Conservation (phyloP, 2,329 filamentous ascomycete species). For the Beauveria asiatica region DNA sequence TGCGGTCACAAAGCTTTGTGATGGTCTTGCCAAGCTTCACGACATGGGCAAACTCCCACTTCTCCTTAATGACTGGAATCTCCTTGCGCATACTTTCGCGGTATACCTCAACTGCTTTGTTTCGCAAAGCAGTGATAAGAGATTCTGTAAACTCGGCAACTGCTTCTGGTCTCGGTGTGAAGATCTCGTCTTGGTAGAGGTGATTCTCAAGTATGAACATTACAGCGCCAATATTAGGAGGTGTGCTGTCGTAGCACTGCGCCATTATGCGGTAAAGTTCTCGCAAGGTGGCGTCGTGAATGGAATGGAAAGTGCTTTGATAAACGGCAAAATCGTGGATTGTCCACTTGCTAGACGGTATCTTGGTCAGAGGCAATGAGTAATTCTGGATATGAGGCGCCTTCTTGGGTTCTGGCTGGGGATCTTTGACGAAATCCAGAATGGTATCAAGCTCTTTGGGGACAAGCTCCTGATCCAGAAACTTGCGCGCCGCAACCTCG, state of each 20-base stretch:
- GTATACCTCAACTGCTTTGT: constrained; percentile 73
- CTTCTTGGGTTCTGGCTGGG: constrained; percentile 58
- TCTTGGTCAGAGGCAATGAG: constrained; percentile 42
- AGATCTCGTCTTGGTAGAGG: constrained; percentile 69
- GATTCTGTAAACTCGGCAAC: constrained; percentile 63
- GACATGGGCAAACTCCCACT: constrained; percentile 88
- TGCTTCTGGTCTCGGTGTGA: constrained; percentile 62
- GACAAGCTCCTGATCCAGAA: constrained; percentile 70
- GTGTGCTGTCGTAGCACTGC: constrained; percentile 82
- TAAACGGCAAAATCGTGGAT: constrained; percentile 61
- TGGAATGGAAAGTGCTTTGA: constrained; percentile 61
- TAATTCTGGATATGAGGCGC: constrained; percentile 46
- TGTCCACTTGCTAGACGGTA: constrained; percentile 57
- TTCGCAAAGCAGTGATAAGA: constrained; percentile 61
- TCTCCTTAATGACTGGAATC: constrained; percentile 68
- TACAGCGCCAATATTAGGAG: constrained; percentile 68
- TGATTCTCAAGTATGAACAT: constrained; percentile 77
- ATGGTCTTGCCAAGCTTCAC: constrained; percentile 83
- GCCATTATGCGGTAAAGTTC: constrained; percentile 85
- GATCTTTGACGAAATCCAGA: constrained; percentile 73
- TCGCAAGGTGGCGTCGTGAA: constrained; percentile 76
- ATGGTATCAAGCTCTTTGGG: constrained; percentile 75
- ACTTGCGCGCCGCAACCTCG: constrained; percentile 79
- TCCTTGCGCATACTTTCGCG: constrained; percentile 68
- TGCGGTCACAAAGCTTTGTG: constrained; percentile 75